Evolutionary conservation across 352 stramenopile species (phyloP).

Genomic region (Blastocystis sp.): DNA sequence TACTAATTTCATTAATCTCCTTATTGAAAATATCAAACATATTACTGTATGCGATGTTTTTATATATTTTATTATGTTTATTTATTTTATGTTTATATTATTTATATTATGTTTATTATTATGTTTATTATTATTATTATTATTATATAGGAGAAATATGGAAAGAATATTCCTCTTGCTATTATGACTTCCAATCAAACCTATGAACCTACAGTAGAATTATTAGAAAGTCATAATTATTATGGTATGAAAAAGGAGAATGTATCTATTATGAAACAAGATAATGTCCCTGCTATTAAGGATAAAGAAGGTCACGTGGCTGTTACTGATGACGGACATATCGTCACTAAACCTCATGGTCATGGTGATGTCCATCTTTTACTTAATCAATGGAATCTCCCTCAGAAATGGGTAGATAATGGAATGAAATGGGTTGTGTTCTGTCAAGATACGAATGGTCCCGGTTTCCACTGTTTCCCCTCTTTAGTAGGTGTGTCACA

Average conservation of each 20-base stretch:
- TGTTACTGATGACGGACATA: conserved; percentile 48
- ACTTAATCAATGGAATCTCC: conserved; percentile 56
- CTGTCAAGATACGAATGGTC: conserved; percentile 58
- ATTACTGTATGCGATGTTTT: too few species aligned
- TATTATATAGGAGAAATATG: neutral
- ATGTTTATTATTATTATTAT: conserved; percentile 53
- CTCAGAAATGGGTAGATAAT: conserved; percentile 50
- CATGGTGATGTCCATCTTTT: conserved; percentile 90
- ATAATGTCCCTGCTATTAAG: conserved; percentile 71
- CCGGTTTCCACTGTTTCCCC: conserved; percentile 40
- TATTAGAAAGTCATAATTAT: conserved; percentile 67
- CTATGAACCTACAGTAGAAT: conserved; percentile 58
- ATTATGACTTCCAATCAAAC: conserved; percentile 95
- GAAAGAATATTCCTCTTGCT: conserved; percentile 59
- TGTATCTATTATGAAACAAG: conserved; percentile 82
- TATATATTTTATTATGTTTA: neutral
- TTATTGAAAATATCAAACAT: too few species aligned
- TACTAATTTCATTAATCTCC: conserved; percentile 70
- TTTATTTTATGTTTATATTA: conserved; percentile 42
- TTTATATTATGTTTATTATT: conserved; percentile 75
- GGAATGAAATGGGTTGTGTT: conserved; percentile 74
- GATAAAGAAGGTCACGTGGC: conserved; percentile 60
- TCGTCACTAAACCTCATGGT: conserved; percentile 74
- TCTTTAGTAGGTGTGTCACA: conserved; percentile 39
- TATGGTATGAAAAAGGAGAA: conserved; percentile 74